Base-by-base conservation (phyloP, 1,284 basidiomycete genomes). In the Ceratobasidium papillatum region DNA sequence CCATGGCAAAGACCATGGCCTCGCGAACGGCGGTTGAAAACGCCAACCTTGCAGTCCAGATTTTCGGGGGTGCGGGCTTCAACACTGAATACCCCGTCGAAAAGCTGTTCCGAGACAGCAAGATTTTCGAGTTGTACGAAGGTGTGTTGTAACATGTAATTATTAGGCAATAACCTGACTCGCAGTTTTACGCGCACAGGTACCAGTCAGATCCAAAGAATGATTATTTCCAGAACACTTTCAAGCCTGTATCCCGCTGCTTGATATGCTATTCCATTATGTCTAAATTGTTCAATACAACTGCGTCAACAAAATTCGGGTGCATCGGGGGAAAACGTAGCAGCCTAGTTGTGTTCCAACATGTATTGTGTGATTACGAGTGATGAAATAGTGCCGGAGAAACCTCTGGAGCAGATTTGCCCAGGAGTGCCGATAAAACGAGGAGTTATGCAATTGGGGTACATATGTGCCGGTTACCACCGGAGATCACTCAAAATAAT, bases 41-140 rank as follows among this genome's bases (percentile, higher is more conserved):
- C 76, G 82, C 85, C 19, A 84, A 85, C 76, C 78, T 83, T 27
- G 86, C 85, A 2, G 85, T 88, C 5, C 83, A 85, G 81, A 80
- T 82, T 8, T 83, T 79, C 51, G 83, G 83, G 9, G 85, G 85
- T n/a, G 81, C 84, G 0, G 85, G 85, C 3, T 86, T 84, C 82
- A 86, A 86, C 80, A 84, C 84, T 3, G 86, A 87, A 77, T 83
- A 83, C 77, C 84, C 86, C 0, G 86, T 86, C 75, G 86, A 87
- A 78, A 87, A 87, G 81, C 81, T 87, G 14, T 86, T 83, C 79
- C 79, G 81, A 17, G 83, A 84, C 76, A 81, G 82, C 34, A 84
- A 84, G 78, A 85, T 85, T 49, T 85, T 84, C 68, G 82, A 83
- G 72, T 80, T 85, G 0, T 85, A 84, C 80, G 79, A 82, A 77